Evolutionary conservation across 352 stramenopile species (phyloP).

Genomic region (Pythium pyrilobum): DNA sequence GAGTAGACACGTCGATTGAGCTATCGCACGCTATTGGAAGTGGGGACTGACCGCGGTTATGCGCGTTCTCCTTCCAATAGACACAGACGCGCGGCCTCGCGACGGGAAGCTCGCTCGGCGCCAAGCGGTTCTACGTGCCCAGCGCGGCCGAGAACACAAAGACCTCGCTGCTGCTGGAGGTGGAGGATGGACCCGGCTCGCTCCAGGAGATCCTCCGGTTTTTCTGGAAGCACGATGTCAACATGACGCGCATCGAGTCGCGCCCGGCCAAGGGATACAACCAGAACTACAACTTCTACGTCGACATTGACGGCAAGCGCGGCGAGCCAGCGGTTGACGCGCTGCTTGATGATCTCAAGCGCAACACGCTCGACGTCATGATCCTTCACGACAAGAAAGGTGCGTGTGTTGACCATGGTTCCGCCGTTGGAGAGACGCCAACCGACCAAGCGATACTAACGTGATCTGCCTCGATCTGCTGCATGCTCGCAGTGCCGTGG

Average conservation of each 20-base stretch:
- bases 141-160: conserved; percentile 44
- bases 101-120: conserved; percentile 8
- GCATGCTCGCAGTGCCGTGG: conserved; percentile 49
- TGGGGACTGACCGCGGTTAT: conserved; percentile 2
- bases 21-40: not conserved
- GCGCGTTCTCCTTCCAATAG: not conserved
- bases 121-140: conserved; percentile 25
- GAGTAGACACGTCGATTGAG: conserved; percentile 5
- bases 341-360: conserved; percentile 83
- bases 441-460: not conserved
- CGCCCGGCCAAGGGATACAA: conserved; percentile 82
- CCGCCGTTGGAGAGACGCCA: no score
- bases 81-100: conserved; percentile 7
- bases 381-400: conserved; percentile 93
- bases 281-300: conserved; percentile 91
- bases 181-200: conserved; percentile 73
- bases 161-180: conserved; percentile 74
- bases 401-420: no score
- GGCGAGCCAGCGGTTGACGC: conserved; percentile 75
- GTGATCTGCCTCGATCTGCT: not conserved
- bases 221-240: conserved; percentile 97
- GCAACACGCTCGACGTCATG: conserved; percentile 87
- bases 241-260: conserved; percentile 96
- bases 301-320: conserved; percentile 88
- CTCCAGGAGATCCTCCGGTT: conserved; percentile 94